phyloP scores from a whole-genome alignment of 208 protist genomes.

The Histomonas meleagridis region DNA sequence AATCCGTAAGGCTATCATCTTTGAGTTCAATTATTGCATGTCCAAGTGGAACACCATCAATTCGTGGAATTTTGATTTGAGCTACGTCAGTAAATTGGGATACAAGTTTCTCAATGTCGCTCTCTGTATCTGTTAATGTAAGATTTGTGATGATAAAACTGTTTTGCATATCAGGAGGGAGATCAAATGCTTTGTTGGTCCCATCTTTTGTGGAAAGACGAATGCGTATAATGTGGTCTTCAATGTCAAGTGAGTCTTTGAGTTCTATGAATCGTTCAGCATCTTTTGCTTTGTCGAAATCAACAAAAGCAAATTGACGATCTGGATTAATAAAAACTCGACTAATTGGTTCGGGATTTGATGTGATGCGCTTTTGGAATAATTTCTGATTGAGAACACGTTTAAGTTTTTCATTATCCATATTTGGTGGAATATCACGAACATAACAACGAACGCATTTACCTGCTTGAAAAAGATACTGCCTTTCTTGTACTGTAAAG shows the following conservation, averaged over 20 bases:
- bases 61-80: neutral
- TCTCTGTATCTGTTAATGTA: neutral
- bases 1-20: neutral
- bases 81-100: neutral
- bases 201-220: neutral
- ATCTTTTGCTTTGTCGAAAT: neutral
- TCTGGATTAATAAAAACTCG: neutral
- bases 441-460: conserved; percentile 16
- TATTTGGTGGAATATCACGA: neutral
- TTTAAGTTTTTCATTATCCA: neutral
- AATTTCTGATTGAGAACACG: neutral
- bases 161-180: neutral
- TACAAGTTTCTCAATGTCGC: neutral
- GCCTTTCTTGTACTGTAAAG: neutral
- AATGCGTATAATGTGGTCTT: neutral
- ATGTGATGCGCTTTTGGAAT: neutral
- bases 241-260: conserved; percentile 3
- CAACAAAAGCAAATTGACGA: neutral
- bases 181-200: neutral
- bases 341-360: neutral
- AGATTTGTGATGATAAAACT: neutral
- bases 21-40: neutral
- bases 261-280: conserved; percentile 8
- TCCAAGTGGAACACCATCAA: neutral
- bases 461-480: neutral